A percentile compares a stretch with the other conserved stretches of the same genome.
phyloP scores from a whole-genome alignment of 2,329 filamentous ascomycete species.

The Exserohilum turcica region DNA sequence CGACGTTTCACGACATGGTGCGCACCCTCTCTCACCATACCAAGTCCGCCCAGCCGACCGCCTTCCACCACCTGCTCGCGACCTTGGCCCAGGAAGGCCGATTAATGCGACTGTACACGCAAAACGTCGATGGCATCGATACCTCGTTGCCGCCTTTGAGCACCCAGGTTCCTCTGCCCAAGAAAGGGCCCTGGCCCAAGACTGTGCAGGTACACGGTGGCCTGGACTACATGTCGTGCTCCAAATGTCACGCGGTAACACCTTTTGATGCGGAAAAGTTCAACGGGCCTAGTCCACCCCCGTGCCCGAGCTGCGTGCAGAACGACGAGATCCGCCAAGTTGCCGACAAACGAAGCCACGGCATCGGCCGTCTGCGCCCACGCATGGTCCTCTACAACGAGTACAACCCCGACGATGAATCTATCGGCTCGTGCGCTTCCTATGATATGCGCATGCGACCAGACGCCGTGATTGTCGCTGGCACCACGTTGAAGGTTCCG shows the following conservation, averaged over 20 bases:
- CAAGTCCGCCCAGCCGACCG: slow-evolving; percentile 76
- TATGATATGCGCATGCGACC: slow-evolving; percentile 84
- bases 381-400: slow-evolving; percentile 98
- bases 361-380: slow-evolving; percentile 85
- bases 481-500: slow-evolving; percentile 93
- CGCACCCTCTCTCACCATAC: slow-evolving; percentile 82
- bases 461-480: slow-evolving; percentile 91
- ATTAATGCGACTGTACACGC: slow-evolving; percentile 87
- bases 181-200: slow-evolving; percentile 88
- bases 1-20: slow-evolving; percentile 95
- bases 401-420: slow-evolving; percentile 93
- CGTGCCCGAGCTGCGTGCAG: slow-evolving; percentile 75
- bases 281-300: slow-evolving; percentile 79
- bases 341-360: slow-evolving; percentile 88
- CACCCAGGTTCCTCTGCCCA: slow-evolving; percentile 79
- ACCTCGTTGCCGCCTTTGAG: slow-evolving; percentile 78
- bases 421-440: slow-evolving; percentile 87
- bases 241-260: slow-evolving; percentile 80
- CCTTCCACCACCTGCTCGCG: slow-evolving; percentile 92
- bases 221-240: slow-evolving; percentile 94
- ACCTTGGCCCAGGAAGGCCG: slow-evolving; percentile 86
- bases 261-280: slow-evolving; percentile 81
- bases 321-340: slow-evolving; percentile 77
- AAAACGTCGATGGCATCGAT: slow-evolving; percentile 97
- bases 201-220: slow-evolving; percentile 94